A percentile compares a stretch with the other conserved stretches of the same genome.
phyloP scores from a whole-genome alignment of 306 rosid species.

The Styphnolobium japonicum region DNA sequence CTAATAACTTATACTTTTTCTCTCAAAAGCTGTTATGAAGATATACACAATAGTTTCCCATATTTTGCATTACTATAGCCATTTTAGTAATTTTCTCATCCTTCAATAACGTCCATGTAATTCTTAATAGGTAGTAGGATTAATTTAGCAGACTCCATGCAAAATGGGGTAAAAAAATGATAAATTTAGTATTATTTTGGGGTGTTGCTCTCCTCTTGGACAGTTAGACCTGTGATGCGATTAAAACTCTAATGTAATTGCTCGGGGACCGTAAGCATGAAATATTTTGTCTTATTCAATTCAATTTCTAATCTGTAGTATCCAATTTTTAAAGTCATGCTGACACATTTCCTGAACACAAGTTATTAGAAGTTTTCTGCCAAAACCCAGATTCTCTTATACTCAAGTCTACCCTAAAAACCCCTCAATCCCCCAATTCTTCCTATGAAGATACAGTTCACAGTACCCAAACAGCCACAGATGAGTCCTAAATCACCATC shows the following conservation, averaged over 20 bases:
- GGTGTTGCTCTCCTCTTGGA: neutral
- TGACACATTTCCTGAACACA: neutral
- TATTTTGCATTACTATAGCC: neutral
- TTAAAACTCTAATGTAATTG: neutral
- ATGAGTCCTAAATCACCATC: neutral
- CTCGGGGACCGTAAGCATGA: neutral
- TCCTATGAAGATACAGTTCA: neutral
- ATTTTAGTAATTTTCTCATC: neutral
- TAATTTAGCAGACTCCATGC: neutral
- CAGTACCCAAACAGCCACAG: neutral
- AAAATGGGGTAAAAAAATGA: neutral
- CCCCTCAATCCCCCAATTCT: neutral
- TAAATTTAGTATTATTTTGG: neutral
- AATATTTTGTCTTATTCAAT: neutral
- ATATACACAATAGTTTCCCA: neutral
- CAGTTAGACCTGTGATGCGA: neutral
- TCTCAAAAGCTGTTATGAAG: neutral
- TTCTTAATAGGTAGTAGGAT: neutral
- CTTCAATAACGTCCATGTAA: neutral
- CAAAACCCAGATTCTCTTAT: neutral
- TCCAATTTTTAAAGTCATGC: neutral
- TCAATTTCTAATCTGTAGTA: neutral
- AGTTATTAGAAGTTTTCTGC: neutral
- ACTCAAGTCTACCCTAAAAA: neutral
- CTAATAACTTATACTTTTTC: neutral